These are phyloP conservation scores for Clathrus columnatus DNA, from an alignment of 768 basidiomycete species.

Conservation along the genomic window DNA sequence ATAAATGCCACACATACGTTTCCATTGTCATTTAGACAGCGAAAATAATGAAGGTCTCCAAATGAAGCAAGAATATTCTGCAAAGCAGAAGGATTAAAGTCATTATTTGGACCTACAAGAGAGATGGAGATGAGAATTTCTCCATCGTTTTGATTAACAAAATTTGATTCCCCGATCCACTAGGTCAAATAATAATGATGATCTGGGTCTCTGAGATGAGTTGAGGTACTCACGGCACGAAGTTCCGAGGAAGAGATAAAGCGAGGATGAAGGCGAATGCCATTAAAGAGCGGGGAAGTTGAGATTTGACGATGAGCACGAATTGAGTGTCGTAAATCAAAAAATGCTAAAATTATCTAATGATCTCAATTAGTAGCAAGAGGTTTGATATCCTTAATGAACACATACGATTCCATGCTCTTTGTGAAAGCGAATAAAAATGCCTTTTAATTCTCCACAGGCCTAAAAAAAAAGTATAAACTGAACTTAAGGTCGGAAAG, in stretches of 20 bases:
- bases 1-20: neutral
- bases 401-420: constrained; percentile 37
- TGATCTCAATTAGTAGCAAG: constrained; percentile 5
- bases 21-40: constrained; percentile 11
- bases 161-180: constrained; percentile 46
- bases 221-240: constrained; percentile 28
- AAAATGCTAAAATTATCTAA: constrained; percentile 43
- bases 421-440: constrained; percentile 43
- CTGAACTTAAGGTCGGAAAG: neutral
- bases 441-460: constrained; percentile 39
- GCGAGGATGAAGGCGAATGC: constrained; percentile 17
- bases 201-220: neutral
- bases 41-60: constrained; percentile 25
- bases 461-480: neutral
- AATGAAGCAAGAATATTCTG: constrained; percentile 22
- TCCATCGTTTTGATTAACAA: constrained; percentile 45
- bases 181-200: constrained; percentile 19
- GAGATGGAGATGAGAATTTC: constrained; percentile 42
- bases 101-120: neutral
- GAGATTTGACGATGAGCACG: constrained; percentile 37
- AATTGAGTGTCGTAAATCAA: constrained; percentile 47
- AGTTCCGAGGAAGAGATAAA: constrained; percentile 28
- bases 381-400: constrained; percentile 3
- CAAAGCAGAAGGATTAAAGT: constrained; percentile 16
- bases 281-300: constrained; percentile 16